phyloP scores from a whole-genome alignment of 2,329 filamentous ascomycete species.

The Plenodomus tracheiphilus region DNA sequence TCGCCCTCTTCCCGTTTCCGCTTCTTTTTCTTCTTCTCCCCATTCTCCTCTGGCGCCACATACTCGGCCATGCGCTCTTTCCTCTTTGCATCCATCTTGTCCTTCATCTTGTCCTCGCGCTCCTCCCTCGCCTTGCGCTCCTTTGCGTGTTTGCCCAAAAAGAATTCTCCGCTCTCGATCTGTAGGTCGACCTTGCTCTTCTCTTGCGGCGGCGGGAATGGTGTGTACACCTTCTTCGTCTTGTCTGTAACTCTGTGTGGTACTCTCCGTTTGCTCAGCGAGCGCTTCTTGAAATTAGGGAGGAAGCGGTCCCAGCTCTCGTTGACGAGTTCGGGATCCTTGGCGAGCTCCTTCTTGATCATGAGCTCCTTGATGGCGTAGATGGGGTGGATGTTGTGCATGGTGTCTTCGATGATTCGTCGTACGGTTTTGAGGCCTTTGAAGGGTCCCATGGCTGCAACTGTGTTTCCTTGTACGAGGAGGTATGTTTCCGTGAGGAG shows the following conservation, averaged over 20 bases:
- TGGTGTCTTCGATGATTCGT: constrained; percentile 84
- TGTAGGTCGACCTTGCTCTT: constrained; percentile 99
- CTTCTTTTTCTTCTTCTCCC: constrained; percentile 55
- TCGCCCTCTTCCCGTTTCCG: constrained; percentile 53
- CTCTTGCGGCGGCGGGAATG: constrained; percentile 94
- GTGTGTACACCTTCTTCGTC: constrained; percentile 90
- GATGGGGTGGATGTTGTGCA: constrained; percentile 88
- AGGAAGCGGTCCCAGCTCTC: constrained; percentile 97
- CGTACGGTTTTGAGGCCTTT: constrained; percentile 93
- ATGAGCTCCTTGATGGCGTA: constrained; percentile 95
- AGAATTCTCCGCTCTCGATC: constrained; percentile 98
- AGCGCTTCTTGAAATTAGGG: constrained; percentile 95
- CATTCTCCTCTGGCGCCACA: constrained; percentile 79
- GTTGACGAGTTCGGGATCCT: constrained; percentile 80
- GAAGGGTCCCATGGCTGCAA: constrained; percentile 87
- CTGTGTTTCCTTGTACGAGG: constrained; percentile 94
- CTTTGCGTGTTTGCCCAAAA: constrained; percentile 89
- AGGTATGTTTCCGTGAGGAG: constrained; percentile 86
- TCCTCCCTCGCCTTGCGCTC: constrained; percentile 79
- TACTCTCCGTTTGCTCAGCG: constrained; percentile 77
- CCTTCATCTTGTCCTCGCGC: constrained; percentile 79
- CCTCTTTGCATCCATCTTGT: constrained; percentile 86
- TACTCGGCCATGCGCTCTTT: constrained; percentile 85
- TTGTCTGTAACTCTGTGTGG: constrained; percentile 92
- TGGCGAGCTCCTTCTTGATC: constrained; percentile 90